Base-by-base conservation (phyloP, 2,329 filamentous ascomycete genomes). In the Fusarium bactridioides region DNA sequence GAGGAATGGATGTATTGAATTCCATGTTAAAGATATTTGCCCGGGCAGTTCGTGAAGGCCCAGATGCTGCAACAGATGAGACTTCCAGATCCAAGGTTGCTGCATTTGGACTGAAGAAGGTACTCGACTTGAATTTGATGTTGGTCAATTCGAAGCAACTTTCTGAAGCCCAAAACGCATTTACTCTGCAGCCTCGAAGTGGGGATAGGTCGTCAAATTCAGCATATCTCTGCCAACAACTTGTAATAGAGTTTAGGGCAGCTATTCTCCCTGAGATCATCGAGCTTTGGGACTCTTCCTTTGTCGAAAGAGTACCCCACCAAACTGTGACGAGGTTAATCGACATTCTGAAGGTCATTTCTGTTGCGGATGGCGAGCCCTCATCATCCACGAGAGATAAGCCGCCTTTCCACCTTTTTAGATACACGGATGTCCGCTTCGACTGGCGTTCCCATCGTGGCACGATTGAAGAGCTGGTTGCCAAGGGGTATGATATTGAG, bases 191-290 rank as follows among this genome's bases (percentile, higher is more conserved):
- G 50, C 78, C 81, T n/a, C 80, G 81, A n/a, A 75, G 72, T 43
- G 70, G 76, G 10, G 85, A 86, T 21, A 81, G 86, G 45, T 82
- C 82, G 5, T 80, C 80, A 44, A 80, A 80, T 18, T 83, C 83
- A 29, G 75, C 80, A 6, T 82, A 83, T 27, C 78, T 85, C 15
- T 87, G 90, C 19, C 86, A 89, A 4, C 95, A 98, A 76, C 92
- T 98, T 61, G 84, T 98, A 19, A 90, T 98, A 10, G 95, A 98
- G 79, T 83, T 98, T 45, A 92, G 96, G 45, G 90, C 93, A 82
- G 89, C 91, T 31, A 89, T 98, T 31, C 83, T 98, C 19, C 93
- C 94, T 2, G 89, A 92, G 50, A 88, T 96, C 44, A 88, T 89
- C 63, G 88, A 91, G 51, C 88, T 98, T 33, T 99, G 96, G 97